Evolutionary conservation across 371 early-diverging fungal genomes (phyloP).

Genomic region (Mucor ambiguus): DNA sequence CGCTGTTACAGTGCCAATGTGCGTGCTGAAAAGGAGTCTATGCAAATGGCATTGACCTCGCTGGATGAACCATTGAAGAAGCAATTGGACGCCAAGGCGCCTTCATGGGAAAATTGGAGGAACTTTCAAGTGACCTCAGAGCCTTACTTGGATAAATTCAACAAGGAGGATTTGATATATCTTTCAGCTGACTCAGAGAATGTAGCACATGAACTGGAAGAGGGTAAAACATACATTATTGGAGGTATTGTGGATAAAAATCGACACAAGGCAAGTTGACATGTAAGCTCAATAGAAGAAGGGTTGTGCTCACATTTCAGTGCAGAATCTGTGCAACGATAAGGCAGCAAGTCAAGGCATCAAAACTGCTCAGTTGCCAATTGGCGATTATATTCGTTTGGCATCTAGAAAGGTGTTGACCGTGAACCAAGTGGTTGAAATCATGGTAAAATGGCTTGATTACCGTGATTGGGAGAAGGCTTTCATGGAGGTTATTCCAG

Average conservation of each 20-base stretch:
- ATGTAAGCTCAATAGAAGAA: neutral
- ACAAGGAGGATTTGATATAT: slow-evolving; percentile 74
- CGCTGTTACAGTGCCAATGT: slow-evolving; percentile 73
- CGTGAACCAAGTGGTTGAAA: slow-evolving; percentile 91
- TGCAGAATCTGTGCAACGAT: slow-evolving; percentile 70
- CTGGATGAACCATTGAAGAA: slow-evolving; percentile 41
- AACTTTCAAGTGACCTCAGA: slow-evolving; percentile 41
- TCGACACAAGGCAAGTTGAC: slow-evolving; percentile 65
- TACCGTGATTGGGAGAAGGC: slow-evolving; percentile 77
- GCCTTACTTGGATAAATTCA: slow-evolving; percentile 47
- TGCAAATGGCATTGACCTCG: slow-evolving; percentile 54
- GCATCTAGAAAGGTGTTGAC: slow-evolving; percentile 85
- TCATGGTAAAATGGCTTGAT: slow-evolving; percentile 77
- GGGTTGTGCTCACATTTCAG: neutral
- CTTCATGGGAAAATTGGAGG: slow-evolving; percentile 47
- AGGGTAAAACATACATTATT: slow-evolving; percentile 79
- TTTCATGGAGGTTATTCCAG: slow-evolving; percentile 85
- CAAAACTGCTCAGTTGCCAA: slow-evolving; percentile 82
- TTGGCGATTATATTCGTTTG: slow-evolving; percentile 81
- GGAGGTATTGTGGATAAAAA: slow-evolving; percentile 97
- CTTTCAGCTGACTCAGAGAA: slow-evolving; percentile 90
- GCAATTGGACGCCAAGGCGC: slow-evolving; percentile 47
- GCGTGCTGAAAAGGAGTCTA: slow-evolving; percentile 46
- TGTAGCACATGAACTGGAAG: slow-evolving; percentile 67
- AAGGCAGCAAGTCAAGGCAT: slow-evolving; percentile 81